These are phyloP conservation scores for Salix exigua DNA, from an alignment of 345 rosid species.

Conservation along the genomic window DNA sequence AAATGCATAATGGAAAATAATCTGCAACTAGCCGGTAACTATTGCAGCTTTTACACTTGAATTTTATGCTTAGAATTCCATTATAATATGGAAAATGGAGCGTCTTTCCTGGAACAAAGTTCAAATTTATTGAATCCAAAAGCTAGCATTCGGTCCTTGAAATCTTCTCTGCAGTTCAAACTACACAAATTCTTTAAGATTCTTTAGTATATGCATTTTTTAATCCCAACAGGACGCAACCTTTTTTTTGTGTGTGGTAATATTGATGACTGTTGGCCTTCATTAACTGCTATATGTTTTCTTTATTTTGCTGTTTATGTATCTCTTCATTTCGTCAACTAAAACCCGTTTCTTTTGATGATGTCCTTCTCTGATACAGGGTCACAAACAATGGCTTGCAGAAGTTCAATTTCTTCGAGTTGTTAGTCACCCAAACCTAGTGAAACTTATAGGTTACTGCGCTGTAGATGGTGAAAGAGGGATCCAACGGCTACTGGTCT, in stretches of 20 bases:
- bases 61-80: neutral
- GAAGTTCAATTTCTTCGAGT: slow-evolving; percentile 88
- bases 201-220: too few species aligned
- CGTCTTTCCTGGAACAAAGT: neutral
- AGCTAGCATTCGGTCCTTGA: neutral
- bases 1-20: neutral
- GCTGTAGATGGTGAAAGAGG: slow-evolving; percentile 58
- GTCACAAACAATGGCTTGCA: slow-evolving; percentile 85
- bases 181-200: neutral
- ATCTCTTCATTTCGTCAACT: neutral
- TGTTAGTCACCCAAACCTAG: slow-evolving; percentile 80
- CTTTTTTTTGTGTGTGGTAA: neutral
- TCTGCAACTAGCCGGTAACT: neutral
- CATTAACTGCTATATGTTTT: neutral
- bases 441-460: slow-evolving; percentile 83
- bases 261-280: slow-evolving; percentile 3
- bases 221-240: neutral
- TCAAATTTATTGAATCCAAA: neutral
- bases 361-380: slow-evolving; percentile 36
- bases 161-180: neutral
- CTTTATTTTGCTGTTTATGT: neutral
- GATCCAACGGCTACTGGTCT: slow-evolving; percentile 61
- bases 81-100: neutral
- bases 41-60: neutral
- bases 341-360: slow-evolving; percentile 8